A percentile compares a stretch with the other conserved stretches of the same genome.
Conservation (phyloP, 2,329 filamentous ascomycete genomes). For the Biscogniauxia sp. region DNA sequence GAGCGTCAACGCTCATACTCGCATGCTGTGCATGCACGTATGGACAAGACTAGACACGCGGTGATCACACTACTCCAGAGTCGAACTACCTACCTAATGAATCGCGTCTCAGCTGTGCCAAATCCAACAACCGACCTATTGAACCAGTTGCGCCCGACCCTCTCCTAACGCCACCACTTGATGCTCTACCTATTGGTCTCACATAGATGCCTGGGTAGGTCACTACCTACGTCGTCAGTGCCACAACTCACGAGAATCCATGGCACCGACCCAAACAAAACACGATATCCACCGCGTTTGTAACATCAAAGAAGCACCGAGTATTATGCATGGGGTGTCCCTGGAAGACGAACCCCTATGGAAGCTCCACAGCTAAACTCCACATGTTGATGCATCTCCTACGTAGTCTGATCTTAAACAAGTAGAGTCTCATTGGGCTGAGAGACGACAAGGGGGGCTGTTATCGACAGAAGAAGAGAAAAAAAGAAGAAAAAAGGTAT, state of each 20-base stretch:
- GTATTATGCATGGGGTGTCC: background rate
- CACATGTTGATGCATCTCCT: conserved; percentile 14
- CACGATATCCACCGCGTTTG: background rate
- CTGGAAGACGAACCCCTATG: background rate
- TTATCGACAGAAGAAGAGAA: conserved; percentile 3
- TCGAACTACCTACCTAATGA: conserved; percentile 17
- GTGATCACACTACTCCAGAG: conserved; percentile 6
- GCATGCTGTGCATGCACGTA: conserved; percentile 20
- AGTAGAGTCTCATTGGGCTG: conserved; percentile 15
- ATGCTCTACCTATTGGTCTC: conserved; percentile 3
- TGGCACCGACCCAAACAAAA: background rate
- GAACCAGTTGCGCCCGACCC: conserved; percentile 11
- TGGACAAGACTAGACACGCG: conserved; percentile 6
- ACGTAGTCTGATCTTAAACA: background rate
- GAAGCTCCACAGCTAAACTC: conserved; percentile 18
- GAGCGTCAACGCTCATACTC: conserved; percentile 12
- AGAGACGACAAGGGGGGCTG: conserved; percentile 14
- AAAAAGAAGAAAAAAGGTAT: background rate
- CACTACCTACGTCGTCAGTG: background rate
- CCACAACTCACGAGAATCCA: background rate
- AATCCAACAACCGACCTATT: conserved; percentile 7
- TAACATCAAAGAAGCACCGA: background rate
- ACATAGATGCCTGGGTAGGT: background rate
- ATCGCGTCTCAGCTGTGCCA: conserved; percentile 13
- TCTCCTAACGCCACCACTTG: conserved; percentile 8